A percentile compares a stretch with the other conserved stretches of the same genome.
Conservation (phyloP, 176 grass and related monocot genomes). For the Carex littledalei region DNA sequence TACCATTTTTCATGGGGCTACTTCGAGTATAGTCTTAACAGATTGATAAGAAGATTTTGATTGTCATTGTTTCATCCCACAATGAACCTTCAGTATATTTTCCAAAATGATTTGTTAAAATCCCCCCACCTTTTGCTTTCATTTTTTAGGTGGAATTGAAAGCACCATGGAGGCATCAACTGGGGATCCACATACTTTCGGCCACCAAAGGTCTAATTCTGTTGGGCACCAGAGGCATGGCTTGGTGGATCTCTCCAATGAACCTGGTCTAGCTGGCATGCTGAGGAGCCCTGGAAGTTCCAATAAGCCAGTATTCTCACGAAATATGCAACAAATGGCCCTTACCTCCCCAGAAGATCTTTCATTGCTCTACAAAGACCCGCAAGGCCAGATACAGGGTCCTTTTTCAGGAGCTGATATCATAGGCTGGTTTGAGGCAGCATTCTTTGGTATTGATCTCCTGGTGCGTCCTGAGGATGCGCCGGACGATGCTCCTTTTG, state of each 20-base stretch:
- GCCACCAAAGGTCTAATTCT: conserved; percentile 45
- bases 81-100: background rate
- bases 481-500: conserved; percentile 68
- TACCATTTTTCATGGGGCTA: background rate
- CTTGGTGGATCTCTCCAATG: conserved; percentile 2
- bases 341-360: conserved; percentile 83
- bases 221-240: conserved; percentile 45
- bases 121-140: background rate
- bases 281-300: conserved; percentile 20
- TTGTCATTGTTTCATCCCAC: background rate
- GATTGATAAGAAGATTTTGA: background rate
- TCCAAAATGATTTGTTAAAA: background rate
- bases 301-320: background rate
- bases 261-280: conserved; percentile 4
- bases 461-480: conserved; percentile 58
- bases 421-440: conserved; percentile 89
- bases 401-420: conserved; percentile 94
- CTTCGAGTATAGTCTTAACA: background rate
- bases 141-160: conserved; percentile 38
- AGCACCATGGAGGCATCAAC: conserved; percentile 34
- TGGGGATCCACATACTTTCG: conserved; percentile 24
- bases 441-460: conserved; percentile 97
- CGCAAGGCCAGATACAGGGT: conserved; percentile 85
- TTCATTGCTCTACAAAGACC: conserved; percentile 89
- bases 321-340: conserved; percentile 21